Percentiles rank a stretch among this genome's conserved stretches.
Conservation (phyloP, 129 eudicot species). For the Tanacetum coccineum region DNA sequence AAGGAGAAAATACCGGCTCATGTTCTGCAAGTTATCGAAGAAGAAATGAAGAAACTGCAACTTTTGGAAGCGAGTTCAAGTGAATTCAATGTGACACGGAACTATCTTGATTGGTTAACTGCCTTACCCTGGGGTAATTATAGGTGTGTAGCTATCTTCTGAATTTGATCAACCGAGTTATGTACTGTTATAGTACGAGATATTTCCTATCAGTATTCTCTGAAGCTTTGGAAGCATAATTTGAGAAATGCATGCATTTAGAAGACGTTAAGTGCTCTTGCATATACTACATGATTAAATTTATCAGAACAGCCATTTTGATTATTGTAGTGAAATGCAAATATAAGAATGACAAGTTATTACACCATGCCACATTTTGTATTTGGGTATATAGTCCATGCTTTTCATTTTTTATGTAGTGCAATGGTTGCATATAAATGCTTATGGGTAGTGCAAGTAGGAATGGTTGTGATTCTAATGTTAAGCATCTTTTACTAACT, state of each 20-base stretch:
- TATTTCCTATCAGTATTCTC: not conserved
- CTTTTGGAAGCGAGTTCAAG: slow-evolving; percentile 97
- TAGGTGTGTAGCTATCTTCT: slow-evolving; percentile 47
- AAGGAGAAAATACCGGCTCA: slow-evolving; percentile 91
- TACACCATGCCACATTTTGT: slow-evolving; percentile 21
- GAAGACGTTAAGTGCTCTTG: slow-evolving; percentile 3
- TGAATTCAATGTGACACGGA: slow-evolving; percentile 94
- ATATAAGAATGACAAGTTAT: not conserved
- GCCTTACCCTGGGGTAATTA: slow-evolving; percentile 98
- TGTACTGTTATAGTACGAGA: not conserved
- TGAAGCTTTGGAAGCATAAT: not conserved
- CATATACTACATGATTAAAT: not conserved
- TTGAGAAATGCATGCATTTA: slow-evolving; percentile 10
- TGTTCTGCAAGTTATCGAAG: slow-evolving; percentile 96
- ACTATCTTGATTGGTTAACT: slow-evolving; percentile 99
- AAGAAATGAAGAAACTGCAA: slow-evolving; percentile 87
- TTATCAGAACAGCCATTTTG: not conserved
- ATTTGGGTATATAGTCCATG: not conserved
- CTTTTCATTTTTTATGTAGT: not conserved
- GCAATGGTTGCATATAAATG: slow-evolving; percentile 4
- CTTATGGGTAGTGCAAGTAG: slow-evolving; percentile 19
- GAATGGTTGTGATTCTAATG: slow-evolving; percentile 21
- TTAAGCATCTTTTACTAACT: slow-evolving; percentile 15
- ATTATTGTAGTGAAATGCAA: not conserved
- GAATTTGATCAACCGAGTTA: slow-evolving; percentile 1